A percentile compares a stretch with the other conserved stretches of the same genome.
These are phyloP conservation scores for Stellera chamaejasme DNA, from an alignment of 345 rosid genomes.

Conservation along the genomic window DNA sequence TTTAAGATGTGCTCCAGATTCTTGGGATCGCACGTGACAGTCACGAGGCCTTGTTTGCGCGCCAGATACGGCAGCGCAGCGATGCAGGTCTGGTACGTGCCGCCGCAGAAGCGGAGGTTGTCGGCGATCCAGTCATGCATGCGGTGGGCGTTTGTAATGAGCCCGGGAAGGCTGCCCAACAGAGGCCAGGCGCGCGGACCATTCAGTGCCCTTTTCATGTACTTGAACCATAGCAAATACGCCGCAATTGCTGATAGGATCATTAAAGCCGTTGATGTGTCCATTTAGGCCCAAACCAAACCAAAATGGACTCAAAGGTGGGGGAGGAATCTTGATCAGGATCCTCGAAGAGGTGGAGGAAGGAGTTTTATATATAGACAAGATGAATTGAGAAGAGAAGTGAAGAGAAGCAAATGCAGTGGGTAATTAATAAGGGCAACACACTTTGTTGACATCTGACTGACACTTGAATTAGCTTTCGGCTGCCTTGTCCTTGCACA, in stretches of 20 bases:
- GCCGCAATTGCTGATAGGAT: conserved; percentile 29
- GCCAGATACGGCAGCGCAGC: conserved; percentile 47
- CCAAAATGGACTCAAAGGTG: no score
- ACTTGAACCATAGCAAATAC: conserved; percentile 50
- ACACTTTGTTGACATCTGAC: no score
- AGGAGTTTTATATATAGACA: no score
- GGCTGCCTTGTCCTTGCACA: no score
- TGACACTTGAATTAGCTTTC: no score
- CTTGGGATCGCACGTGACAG: conserved; percentile 73
- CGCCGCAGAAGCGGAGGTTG: conserved; percentile 56
- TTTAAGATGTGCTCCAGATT: conserved; percentile 67
- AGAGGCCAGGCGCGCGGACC: conserved; percentile 81
- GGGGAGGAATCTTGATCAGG: no score
- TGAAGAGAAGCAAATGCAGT: no score
- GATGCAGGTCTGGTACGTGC: conserved; percentile 75
- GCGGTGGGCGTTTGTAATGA: conserved; percentile 41
- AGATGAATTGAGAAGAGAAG: no score
- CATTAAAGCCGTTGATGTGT: conserved; percentile 33
- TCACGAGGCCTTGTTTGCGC: conserved; percentile 62
- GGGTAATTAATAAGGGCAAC: no score
- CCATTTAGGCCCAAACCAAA: conserved; percentile 21
- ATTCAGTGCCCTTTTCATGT: conserved; percentile 23
- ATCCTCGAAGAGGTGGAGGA: no score
- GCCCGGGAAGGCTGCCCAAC: conserved; percentile 70
- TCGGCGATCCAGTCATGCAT: conserved; percentile 78